These are phyloP conservation scores for Trypanosoma avium DNA, from an alignment of 208 protist species.

Conservation along the genomic window DNA sequence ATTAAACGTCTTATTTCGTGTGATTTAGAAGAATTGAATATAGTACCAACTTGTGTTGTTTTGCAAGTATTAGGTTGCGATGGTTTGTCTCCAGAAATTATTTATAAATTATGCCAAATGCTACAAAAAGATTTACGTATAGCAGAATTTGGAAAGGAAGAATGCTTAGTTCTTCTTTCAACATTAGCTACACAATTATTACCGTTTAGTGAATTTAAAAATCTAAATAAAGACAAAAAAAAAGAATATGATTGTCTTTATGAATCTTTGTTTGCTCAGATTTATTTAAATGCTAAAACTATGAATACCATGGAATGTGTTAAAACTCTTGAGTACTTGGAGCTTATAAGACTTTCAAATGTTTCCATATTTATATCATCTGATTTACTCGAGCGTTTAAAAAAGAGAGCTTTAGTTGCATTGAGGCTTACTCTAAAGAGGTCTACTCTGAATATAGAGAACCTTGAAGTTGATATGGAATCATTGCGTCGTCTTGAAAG, in stretches of 20 bases:
- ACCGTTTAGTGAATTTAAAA: too few species aligned
- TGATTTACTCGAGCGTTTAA: slow-evolving; percentile 50
- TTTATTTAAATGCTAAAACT: slow-evolving; percentile 33
- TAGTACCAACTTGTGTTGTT: slow-evolving; percentile 15
- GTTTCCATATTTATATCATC: slow-evolving; percentile 38
- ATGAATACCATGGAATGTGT: slow-evolving; percentile 45
- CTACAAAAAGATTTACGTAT: slow-evolving; percentile 17
- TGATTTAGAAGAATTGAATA: slow-evolving; percentile 11
- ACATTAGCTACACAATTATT: slow-evolving; percentile 4
- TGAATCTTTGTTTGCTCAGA: slow-evolving; percentile 58
- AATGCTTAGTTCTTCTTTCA: slow-evolving; percentile 25
- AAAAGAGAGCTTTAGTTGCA: slow-evolving; percentile 29
- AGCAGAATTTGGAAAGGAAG: slow-evolving; percentile 5
- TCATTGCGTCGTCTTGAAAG: slow-evolving; percentile 17
- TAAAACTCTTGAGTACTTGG: slow-evolving; percentile 44
- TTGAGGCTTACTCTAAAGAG: slow-evolving; percentile 1
- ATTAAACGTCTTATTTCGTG: slow-evolving; percentile 28
- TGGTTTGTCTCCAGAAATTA: neutral
- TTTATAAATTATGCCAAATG: slow-evolving; percentile 14
- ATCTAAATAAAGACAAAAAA: neutral
- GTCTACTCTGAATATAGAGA: neutral
- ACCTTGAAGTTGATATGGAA: slow-evolving; percentile 11
- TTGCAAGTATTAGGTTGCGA: slow-evolving; percentile 5
- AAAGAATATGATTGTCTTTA: slow-evolving; percentile 29
- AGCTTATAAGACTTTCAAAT: slow-evolving; percentile 51